Percentiles rank a stretch among this genome's conserved stretches.
Evolutionary conservation across 169 alveolate species (phyloP).

Genomic region (Plasmodium blacklocki): DNA sequence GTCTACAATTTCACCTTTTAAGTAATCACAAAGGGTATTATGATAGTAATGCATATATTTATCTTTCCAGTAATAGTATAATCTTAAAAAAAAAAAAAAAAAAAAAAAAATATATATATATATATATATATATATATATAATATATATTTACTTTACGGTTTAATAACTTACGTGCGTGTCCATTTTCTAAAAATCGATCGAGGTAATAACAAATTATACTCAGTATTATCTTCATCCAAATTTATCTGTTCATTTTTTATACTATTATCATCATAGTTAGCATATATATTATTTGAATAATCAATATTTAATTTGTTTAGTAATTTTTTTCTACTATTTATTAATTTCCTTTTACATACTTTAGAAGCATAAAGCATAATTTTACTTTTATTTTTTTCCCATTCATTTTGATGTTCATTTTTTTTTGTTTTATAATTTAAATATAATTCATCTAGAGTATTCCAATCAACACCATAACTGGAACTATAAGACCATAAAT

Average conservation of each 20-base stretch:
- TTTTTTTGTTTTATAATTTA: conserved; percentile 53
- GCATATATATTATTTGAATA: conserved; percentile 50
- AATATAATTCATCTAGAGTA: conserved; percentile 80
- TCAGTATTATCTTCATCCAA: conserved; percentile 59
- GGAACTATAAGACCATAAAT: conserved; percentile 80
- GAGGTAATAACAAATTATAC: conserved; percentile 48
- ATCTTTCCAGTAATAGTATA: conserved; percentile 69
- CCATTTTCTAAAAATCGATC: conserved; percentile 64
- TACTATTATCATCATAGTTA: conserved; percentile 24
- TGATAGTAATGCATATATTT: conserved; percentile 62
- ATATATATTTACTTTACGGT: background rate
- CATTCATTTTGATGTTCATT: conserved; percentile 51
- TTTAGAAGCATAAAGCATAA: conserved; percentile 58
- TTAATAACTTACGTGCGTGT: conserved; percentile 37
- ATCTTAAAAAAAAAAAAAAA: conserved; percentile 10
- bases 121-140: background rate
- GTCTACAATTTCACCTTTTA: conserved; percentile 63
- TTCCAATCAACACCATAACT: conserved; percentile 86
- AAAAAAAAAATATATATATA: background rate
- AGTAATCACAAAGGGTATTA: conserved; percentile 66
- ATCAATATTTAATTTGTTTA: conserved; percentile 30
- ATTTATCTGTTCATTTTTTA: background rate
- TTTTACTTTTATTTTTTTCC: conserved; percentile 53
- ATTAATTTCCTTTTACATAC: conserved; percentile 59
- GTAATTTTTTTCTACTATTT: conserved; percentile 37